phyloP scores from a whole-genome alignment of 768 basidiomycete species.

The Kondoa malvinella region DNA sequence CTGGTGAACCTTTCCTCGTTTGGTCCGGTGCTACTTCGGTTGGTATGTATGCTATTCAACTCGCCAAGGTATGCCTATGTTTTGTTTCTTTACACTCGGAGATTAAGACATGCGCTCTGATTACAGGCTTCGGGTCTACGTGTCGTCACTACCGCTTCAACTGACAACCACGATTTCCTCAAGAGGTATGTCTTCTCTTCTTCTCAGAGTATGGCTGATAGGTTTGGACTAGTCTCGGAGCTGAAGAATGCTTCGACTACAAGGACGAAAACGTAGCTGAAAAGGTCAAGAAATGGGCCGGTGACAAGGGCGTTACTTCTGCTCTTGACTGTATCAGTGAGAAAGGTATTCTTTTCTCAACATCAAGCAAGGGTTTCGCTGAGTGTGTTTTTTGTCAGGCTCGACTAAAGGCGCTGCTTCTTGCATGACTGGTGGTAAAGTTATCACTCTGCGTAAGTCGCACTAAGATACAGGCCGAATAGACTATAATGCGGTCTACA shows the following conservation, averaged over 20 bases:
- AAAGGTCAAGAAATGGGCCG: conserved; percentile 9
- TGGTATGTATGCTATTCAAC: conserved; percentile 5
- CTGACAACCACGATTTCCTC: conserved; percentile 34
- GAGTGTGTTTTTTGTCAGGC: not conserved
- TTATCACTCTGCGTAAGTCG: not conserved
- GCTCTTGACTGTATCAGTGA: conserved; percentile 2
- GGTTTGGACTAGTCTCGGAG: conserved; percentile 32
- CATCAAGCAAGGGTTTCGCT: not conserved
- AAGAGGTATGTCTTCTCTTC: conserved; percentile 29
- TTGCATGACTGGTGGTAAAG: not conserved
- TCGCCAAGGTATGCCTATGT: not conserved
- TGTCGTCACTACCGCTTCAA: conserved; percentile 14
- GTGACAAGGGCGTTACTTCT: not conserved
- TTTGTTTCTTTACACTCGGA: not conserved
- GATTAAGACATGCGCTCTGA: no score
- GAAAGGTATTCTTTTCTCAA: not conserved
- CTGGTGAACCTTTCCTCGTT: conserved; percentile 1
- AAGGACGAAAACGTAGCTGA: conserved; percentile 8
- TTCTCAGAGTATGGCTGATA: not conserved
- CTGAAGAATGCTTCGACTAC: conserved; percentile 54
- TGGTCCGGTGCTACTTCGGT: conserved; percentile 5
- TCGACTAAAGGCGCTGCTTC: not conserved
- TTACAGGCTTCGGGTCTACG: conserved; percentile 1
- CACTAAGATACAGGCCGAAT: no score
- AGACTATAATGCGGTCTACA: not conserved